Evolutionary conservation across 495 filamentous ascomycete genomes (phyloP).

Genomic region (Aspergillus nanangensis): DNA sequence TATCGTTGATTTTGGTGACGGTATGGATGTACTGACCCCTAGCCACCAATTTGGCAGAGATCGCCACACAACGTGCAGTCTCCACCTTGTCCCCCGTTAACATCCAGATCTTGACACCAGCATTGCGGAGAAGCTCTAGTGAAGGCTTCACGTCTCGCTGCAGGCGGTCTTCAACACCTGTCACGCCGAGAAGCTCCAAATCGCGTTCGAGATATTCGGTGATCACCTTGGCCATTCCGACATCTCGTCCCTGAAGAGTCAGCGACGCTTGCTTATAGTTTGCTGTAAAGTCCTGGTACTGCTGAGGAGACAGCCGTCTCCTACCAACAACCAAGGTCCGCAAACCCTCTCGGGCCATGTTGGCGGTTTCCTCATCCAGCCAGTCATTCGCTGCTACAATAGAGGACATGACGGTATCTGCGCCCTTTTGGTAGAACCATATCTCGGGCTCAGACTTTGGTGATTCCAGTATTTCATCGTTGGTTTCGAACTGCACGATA

Average conservation of each 20-base stretch:
- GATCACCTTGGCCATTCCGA: slow-evolving; percentile 73
- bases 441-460: slow-evolving; percentile 61
- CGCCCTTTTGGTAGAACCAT: slow-evolving; percentile 99
- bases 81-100: slow-evolving; percentile 98
- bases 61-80: slow-evolving; percentile 93
- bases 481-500: slow-evolving; percentile 73
- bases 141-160: slow-evolving; percentile 94
- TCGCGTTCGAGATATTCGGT: slow-evolving; percentile 80
- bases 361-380: slow-evolving; percentile 97
- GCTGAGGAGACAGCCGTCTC: slow-evolving; percentile 67
- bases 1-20: slow-evolving; percentile 63
- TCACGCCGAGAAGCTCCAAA: slow-evolving; percentile 90
- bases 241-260: slow-evolving; percentile 72
- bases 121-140: slow-evolving; percentile 91
- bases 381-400: slow-evolving; percentile 96
- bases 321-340: slow-evolving; percentile 91
- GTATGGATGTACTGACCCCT: slow-evolving; percentile 95
- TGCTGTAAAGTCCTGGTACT: slow-evolving; percentile 74
- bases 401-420: slow-evolving; percentile 92
- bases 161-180: slow-evolving; percentile 94
- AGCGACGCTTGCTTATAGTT: slow-evolving; percentile 77
- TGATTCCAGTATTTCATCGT: slow-evolving; percentile 28
- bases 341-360: slow-evolving; percentile 96
- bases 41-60: slow-evolving; percentile 90
- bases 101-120: slow-evolving; percentile 99